Conservation (phyloP, 2,329 filamentous ascomycete genomes). For the Ophiognomonia clavigignenti-juglandacearum region DNA sequence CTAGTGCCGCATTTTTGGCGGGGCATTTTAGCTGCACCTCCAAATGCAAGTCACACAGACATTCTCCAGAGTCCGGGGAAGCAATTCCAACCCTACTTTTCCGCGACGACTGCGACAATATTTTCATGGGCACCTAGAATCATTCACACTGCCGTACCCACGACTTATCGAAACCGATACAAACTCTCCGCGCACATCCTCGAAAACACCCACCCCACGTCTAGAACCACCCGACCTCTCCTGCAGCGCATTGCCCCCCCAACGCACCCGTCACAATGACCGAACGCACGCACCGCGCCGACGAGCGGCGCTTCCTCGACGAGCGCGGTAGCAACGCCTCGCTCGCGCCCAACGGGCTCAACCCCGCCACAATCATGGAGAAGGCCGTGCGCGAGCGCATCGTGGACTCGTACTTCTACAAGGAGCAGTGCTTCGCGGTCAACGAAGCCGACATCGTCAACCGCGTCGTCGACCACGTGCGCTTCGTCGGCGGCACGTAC, state of each 20-base stretch:
- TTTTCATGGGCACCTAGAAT: too few relatives aligned
- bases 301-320: constrained; percentile 79
- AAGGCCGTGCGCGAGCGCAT: constrained; percentile 95
- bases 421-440: constrained; percentile 95
- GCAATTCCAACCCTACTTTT: neutral
- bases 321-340: constrained; percentile 76
- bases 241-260: neutral
- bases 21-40: neutral
- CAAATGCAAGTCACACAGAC: neutral
- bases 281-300: constrained; percentile 58
- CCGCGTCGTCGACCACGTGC: constrained; percentile 77
- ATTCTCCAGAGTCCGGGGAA: constrained; percentile 10
- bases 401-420: constrained; percentile 94
- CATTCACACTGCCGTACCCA: neutral
- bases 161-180: too few relatives aligned
- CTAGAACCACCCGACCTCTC: neutral
- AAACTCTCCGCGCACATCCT: too few relatives aligned
- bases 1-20: neutral
- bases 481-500: constrained; percentile 82
- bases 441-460: constrained; percentile 82
- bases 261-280: constrained; percentile 14
- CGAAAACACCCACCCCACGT: too few relatives aligned
- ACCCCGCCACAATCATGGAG: constrained; percentile 93
- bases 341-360: constrained; percentile 80
- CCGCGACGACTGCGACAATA: too few relatives aligned